Evolutionary conservation across 1,284 basidiomycete species (phyloP).

Genomic region (Naganishia cerealis): DNA sequence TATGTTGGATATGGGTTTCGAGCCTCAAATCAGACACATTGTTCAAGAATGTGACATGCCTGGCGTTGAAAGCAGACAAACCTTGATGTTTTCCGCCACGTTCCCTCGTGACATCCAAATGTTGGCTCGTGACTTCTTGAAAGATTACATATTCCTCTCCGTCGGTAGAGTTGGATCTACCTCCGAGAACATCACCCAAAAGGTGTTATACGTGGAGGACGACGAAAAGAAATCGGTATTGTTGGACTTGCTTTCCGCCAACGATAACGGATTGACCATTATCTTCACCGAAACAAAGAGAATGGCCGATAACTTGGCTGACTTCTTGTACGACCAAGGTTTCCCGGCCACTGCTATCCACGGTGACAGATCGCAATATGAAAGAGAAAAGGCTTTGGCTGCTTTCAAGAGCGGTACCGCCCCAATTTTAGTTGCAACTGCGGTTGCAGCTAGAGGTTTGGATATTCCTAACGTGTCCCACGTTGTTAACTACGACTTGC

Average conservation of each 20-base stretch:
- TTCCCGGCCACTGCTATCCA: conserved; percentile 95
- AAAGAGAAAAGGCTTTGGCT: conserved; percentile 91
- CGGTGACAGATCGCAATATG: conserved; percentile 96
- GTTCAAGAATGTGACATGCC: conserved; percentile 99
- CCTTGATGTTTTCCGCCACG: conserved; percentile 99
- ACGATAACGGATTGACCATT: conserved; percentile 73
- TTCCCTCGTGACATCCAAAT: conserved; percentile 99
- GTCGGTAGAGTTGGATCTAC: conserved; percentile 98
- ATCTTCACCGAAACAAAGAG: conserved; percentile 99
- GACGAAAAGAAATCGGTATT: conserved; percentile 93
- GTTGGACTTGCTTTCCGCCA: conserved; percentile 86
- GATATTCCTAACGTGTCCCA: conserved; percentile 99
- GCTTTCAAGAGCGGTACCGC: conserved; percentile 94
- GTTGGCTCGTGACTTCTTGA: conserved; percentile 91
- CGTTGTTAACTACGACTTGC: conserved; percentile 93
- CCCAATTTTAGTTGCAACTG: conserved; percentile 95
- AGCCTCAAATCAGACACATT: conserved; percentile 97
- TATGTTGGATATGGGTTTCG: conserved; percentile 99
- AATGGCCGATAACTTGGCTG: conserved; percentile 97
- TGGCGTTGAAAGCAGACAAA: conserved; percentile 84
- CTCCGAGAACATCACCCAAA: conserved; percentile 99
- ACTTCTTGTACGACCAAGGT: conserved; percentile 83
- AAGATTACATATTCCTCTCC: conserved; percentile 93
- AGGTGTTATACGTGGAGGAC: conserved; percentile 98
- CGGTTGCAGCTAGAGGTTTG: conserved; percentile 96